Evolutionary conservation across 768 basidiomycete genomes (phyloP).

Genomic region (Boletus reticulatus): DNA sequence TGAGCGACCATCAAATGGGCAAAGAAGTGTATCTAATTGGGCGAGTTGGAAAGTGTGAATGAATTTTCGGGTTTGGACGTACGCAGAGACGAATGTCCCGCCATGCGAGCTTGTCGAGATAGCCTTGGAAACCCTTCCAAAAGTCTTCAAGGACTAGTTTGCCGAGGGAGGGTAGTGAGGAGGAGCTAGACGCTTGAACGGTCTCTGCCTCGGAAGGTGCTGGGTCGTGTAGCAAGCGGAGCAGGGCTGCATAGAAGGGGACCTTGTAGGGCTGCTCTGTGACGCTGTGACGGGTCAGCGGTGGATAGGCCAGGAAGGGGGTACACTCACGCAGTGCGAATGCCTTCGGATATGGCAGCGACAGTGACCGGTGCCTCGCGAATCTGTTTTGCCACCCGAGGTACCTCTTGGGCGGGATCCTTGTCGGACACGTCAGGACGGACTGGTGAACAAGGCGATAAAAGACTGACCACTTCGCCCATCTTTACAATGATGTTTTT

Average conservation of each 20-base stretch:
- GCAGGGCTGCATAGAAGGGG: constrained; percentile 80
- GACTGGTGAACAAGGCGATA: no score
- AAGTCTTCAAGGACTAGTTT: constrained; percentile 82
- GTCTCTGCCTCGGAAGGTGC: constrained; percentile 34
- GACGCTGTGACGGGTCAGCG: constrained; percentile 46
- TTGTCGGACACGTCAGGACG: constrained; percentile 26
- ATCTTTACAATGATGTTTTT: constrained; percentile 65
- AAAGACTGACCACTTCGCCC: constrained; percentile 75
- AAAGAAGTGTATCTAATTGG: constrained; percentile 83
- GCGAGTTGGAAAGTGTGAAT: constrained; percentile 3
- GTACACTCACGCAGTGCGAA: constrained; percentile 60
- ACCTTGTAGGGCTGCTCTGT: constrained; percentile 95
- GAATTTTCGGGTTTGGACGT: constrained; percentile 28
- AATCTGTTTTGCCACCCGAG: constrained; percentile 63
- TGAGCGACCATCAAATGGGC: constrained; percentile 79
- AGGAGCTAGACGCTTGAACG: constrained; percentile 27
- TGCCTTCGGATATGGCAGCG: constrained; percentile 66
- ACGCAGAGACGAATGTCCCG: constrained; percentile 86
- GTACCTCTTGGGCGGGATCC: constrained; percentile 72
- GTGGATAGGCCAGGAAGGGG: not conserved
- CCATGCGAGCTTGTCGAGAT: constrained; percentile 89
- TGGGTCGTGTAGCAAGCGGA: constrained; percentile 63
- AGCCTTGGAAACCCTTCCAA: constrained; percentile 86
- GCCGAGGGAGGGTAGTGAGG: constrained; percentile 47
- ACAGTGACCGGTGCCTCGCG: constrained; percentile 58